Evolutionary conservation across 371 early-diverging fungal genomes (phyloP).

Genomic region (Zychaea mexicana): DNA sequence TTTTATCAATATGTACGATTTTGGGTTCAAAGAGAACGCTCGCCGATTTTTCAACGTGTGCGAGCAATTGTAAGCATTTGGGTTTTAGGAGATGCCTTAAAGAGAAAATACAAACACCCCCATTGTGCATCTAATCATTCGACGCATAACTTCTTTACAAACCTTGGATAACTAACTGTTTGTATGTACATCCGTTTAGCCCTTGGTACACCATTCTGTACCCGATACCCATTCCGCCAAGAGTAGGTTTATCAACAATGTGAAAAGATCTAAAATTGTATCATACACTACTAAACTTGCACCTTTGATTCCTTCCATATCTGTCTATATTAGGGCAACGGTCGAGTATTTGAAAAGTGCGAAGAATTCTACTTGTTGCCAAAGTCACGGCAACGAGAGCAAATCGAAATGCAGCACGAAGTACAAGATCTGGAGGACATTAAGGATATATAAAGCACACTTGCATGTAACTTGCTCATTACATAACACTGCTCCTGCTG

Average conservation of each 20-base stretch:
- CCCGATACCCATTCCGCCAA: slow-evolving; percentile 60
- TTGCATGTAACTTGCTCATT: no score
- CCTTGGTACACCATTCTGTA: slow-evolving; percentile 60
- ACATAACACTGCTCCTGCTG: no score
- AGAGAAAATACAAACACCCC: background rate
- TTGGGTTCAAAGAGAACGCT: slow-evolving; percentile 52
- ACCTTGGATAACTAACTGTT: no score
- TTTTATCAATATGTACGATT: slow-evolving; percentile 64
- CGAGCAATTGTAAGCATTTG: slow-evolving; percentile 35
- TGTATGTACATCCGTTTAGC: no score
- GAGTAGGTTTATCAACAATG: slow-evolving; percentile 18
- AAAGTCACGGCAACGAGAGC: slow-evolving; percentile 36
- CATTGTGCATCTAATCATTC: background rate
- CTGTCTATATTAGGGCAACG: slow-evolving; percentile 39
- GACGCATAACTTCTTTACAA: background rate
- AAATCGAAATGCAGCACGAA: slow-evolving; percentile 36
- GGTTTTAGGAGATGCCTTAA: background rate
- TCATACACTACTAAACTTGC: no score
- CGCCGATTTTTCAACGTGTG: slow-evolving; percentile 56
- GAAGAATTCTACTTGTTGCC: slow-evolving; percentile 48
- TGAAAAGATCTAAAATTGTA: no score
- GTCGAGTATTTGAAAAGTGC: slow-evolving; percentile 47
- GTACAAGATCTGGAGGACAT: slow-evolving; percentile 46
- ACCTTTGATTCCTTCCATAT: no score
- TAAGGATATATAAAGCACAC: slow-evolving; percentile 37